These are phyloP conservation scores for Scutellaria baicalensis DNA, from an alignment of 257 asterid species.

Conservation along the genomic window DNA sequence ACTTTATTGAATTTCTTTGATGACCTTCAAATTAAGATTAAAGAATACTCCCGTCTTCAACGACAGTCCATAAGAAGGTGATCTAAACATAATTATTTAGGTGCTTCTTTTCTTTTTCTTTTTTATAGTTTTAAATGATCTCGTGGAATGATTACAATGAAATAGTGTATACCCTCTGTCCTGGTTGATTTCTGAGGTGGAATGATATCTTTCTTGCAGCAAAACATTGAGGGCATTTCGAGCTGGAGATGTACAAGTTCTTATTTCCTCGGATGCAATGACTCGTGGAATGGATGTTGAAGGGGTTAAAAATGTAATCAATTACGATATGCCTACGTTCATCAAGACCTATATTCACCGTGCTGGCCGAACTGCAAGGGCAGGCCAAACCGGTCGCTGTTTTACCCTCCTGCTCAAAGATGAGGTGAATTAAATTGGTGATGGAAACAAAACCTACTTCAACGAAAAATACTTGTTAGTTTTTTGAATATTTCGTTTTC, in stretches of 20 bases:
- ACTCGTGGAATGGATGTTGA: conserved; percentile 96
- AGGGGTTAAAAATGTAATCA: conserved; percentile 76
- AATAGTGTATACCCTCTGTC: background rate
- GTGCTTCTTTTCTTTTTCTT: background rate
- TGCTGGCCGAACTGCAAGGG: conserved; percentile 93
- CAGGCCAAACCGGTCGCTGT: conserved; percentile 73
- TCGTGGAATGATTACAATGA: background rate
- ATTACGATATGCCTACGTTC: conserved; percentile 74
- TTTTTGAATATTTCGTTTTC: conserved; percentile 17
- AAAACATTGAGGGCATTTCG: conserved; percentile 72
- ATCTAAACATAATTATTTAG: background rate
- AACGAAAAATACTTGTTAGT: background rate
- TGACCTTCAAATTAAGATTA: conserved; percentile 51
- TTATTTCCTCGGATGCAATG: conserved; percentile 85
- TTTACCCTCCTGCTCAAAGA: conserved; percentile 67
- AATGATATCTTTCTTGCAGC: conserved; percentile 26
- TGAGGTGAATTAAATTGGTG: conserved; percentile 34
- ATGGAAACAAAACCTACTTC: background rate
- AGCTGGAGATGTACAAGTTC: conserved; percentile 61
- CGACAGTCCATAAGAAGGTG: conserved; percentile 80
- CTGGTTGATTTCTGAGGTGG: background rate
- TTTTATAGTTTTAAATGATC: background rate
- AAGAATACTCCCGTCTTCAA: conserved; percentile 86
- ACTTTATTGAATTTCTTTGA: conserved; percentile 55
- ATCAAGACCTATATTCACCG: conserved; percentile 83